These are phyloP conservation scores for Paecilomyces sp. DNA, from an alignment of 2,329 filamentous ascomycete genomes.

Conservation along the genomic window DNA sequence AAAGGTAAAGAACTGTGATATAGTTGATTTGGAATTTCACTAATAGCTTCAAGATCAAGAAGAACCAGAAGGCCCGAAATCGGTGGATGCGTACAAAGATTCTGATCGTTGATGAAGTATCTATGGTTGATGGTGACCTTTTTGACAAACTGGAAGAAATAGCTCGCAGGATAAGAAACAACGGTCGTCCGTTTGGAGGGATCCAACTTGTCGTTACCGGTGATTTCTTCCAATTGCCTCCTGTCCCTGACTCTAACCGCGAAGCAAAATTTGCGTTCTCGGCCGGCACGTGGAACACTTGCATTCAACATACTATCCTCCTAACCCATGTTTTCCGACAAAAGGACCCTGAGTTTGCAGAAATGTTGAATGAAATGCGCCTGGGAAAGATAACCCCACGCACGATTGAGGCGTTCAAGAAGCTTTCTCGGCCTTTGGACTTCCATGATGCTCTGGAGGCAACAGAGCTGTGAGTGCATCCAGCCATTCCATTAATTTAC, in stretches of 20 bases:
- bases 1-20: slow-evolving; percentile 44
- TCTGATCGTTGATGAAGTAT: slow-evolving; percentile 88
- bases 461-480: slow-evolving; percentile 63
- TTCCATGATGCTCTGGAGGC: slow-evolving; percentile 71
- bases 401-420: slow-evolving; percentile 70
- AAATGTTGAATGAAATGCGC: slow-evolving; percentile 97
- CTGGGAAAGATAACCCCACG: slow-evolving; percentile 71
- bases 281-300: slow-evolving; percentile 82
- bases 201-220: slow-evolving; percentile 95
- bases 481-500: slow-evolving; percentile 1
- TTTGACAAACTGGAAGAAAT: slow-evolving; percentile 94
- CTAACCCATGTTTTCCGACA: slow-evolving; percentile 95
- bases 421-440: slow-evolving; percentile 61
- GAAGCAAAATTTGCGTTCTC: slow-evolving; percentile 88
- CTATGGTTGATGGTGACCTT: slow-evolving; percentile 95
- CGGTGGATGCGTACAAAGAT: slow-evolving; percentile 85
- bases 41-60: slow-evolving; percentile 53
- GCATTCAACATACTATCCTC: slow-evolving; percentile 91
- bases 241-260: slow-evolving; percentile 72
- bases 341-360: slow-evolving; percentile 79
- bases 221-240: slow-evolving; percentile 95
- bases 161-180: slow-evolving; percentile 77
- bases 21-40: background rate
- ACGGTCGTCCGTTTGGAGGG: slow-evolving; percentile 86
- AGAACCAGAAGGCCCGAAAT: slow-evolving; percentile 78